Base-by-base conservation (phyloP, 2,329 filamentous ascomycete genomes). In the Scedosporium dehoogii region DNA sequence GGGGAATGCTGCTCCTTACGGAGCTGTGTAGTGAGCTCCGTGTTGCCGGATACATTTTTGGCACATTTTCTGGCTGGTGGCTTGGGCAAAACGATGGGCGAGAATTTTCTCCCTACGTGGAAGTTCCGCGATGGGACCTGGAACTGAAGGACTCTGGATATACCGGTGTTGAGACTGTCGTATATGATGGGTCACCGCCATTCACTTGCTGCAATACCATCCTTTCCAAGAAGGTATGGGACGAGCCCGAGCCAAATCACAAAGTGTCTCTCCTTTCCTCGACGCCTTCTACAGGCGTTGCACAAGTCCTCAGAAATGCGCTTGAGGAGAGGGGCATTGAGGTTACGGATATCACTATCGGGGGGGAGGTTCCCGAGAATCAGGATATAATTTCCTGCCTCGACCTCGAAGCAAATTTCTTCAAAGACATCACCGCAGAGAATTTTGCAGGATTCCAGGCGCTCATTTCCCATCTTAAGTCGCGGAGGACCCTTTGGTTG, bases 51-150 rank as follows among this genome's bases (percentile, higher is more conserved):
- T 59, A 59, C 16, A 59, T 59, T 10, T 21, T 69, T 29, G 72
- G 73, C 0, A 61, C 67, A 0, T 64, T 73, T 3, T 63, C 69
- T 0, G 70, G 69, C 2, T 76, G 75, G 74, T 76, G 74, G 74
- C 64, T 72, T 0, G 73, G 73, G 1, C 64, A 62, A 4, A 65
- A 67, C 1, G 71, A 74, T 14, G 64, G 61, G 3, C 68, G 73
- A 3, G 3, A 55, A 1, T 62, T 67, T 1, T 67, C 69, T 58
- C 72, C 73, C 2, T 70, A 66, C n/a, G 62, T 73, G 10, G 48
- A 64, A 0, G 41, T 63, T 0, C 64, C 68, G 0, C 21, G 65
- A 5, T 75, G 72, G 73, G 63, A 69, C 1, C 4, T 25, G 1
- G 68, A 72, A 6, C 63, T 75, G 2, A 64, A 63, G 9, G 42